Conservation (phyloP, 2,329 filamentous ascomycete genomes). For the Colletotrichum chrysophilum region DNA sequence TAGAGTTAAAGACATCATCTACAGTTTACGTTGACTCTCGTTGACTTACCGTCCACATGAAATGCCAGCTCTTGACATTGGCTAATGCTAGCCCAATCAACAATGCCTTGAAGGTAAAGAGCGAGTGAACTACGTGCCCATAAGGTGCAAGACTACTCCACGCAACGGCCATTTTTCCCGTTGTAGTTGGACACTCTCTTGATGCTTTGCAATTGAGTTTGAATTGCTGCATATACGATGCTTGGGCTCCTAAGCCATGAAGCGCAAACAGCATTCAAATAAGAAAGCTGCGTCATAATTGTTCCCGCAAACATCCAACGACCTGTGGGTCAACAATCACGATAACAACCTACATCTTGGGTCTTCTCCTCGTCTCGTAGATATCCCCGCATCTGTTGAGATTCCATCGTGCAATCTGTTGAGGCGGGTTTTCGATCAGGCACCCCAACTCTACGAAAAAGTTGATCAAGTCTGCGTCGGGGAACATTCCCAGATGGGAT, state of each 20-base stretch:
- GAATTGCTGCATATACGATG: neutral
- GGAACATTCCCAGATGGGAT: neutral
- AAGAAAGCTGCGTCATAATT: fast-evolving
- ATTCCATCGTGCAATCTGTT: neutral
- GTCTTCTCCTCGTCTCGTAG: neutral
- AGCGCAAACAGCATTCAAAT: neutral
- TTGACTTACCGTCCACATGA: constrained; percentile 1
- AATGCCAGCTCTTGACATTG: constrained; percentile 4
- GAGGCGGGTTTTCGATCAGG: neutral
- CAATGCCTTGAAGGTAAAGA: neutral
- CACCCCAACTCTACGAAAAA: neutral
- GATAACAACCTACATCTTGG: neutral
- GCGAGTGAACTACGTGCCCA: neutral
- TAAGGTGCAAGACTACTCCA: neutral
- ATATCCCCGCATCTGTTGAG: neutral
- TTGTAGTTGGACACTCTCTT: neutral
- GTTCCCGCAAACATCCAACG: neutral
- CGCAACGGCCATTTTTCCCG: neutral
- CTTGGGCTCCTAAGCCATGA: neutral
- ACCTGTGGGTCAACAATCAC: neutral
- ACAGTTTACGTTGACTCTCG: fast-evolving
- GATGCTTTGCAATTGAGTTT: neutral
- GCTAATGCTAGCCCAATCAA: neutral
- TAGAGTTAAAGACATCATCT: neutral
- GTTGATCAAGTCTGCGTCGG: neutral